Evolutionary conservation across 1,284 basidiomycete species (phyloP), one percentile per base, ranked within the genome.

Genomic region (Puccinia brachypodii): DNA sequence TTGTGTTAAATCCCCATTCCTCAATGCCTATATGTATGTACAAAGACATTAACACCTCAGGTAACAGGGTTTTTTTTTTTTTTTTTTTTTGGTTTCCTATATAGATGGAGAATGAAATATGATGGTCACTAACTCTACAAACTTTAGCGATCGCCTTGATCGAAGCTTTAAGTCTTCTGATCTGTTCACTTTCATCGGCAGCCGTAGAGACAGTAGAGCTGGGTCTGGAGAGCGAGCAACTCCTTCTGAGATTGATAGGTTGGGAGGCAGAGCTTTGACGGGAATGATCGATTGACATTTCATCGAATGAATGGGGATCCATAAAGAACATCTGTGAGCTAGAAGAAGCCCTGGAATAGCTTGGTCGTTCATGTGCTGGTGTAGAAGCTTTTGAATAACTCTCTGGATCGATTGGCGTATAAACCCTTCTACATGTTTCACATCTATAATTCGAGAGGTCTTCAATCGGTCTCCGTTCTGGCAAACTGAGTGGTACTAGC

Each of bases 91-190:
- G 2, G 31, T 6, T 68, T 9, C 3, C 22, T 25, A 36, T 14
- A 50, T 47, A 44, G 53, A 47, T 9, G 16, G 31, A 33, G 16
- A 74, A 58, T 13, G 14, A 14, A 69, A 25, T 28, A 33, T 28
- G 33, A 50, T 50, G 47, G 33, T 9, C 7, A 81, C 79, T 64
- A 19, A 81, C 79, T 38, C 79, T 44, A 33, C 79, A 81, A 64
- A 81, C 79, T 81, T 74, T 81, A 9, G 79, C 79, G 28, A 81
- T 81, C 4, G 79, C 79, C 44, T 81, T 81, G n/a, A 81, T 81
- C 3, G 79, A 81, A 38, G 71, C 79, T 16, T 81, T 81, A 33
- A 81, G 50, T n/a, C 79, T 53, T 28, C 79, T 50, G 33, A 81
- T 81, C 40, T 81, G 79, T 47, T 81, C 79, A 36, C 71, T 74